Evolutionary conservation across 1,139 yeast species (phyloP).

Genomic region (Arxiozyma heterogenica): DNA sequence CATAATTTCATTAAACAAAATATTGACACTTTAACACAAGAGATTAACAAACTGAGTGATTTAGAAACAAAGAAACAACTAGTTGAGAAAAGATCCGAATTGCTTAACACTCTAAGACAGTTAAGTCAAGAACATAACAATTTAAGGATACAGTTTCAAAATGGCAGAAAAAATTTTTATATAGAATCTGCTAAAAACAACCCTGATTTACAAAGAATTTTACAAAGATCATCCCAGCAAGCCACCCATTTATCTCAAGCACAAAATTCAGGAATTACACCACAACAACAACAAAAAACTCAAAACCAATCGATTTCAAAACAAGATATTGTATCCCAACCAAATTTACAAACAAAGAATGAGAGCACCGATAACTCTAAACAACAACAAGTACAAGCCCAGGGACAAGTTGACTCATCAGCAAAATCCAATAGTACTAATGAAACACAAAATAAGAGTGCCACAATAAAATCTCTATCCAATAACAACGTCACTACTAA

Average conservation of each 20-base stretch:
- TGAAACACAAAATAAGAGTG: conserved; percentile 7
- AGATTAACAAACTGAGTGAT: conserved; percentile 25
- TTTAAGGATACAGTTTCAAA: conserved; percentile 25
- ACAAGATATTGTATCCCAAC: background rate
- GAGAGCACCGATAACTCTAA: background rate
- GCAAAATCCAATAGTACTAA: conserved; percentile 3
- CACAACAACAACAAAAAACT: conserved; percentile 6
- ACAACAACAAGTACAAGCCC: background rate
- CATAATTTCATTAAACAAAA: conserved; percentile 27
- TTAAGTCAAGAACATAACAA: conserved; percentile 21
- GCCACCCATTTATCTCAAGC: conserved; percentile 9
- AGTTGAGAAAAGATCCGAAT: conserved; percentile 25
- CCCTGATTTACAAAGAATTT: conserved; percentile 25
- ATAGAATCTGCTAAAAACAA: conserved; percentile 30
- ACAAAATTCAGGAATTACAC: conserved; percentile 5
- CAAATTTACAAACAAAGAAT: conserved; percentile 4
- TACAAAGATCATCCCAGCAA: conserved; percentile 24
- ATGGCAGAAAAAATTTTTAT: conserved; percentile 27
- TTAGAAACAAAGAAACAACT: conserved; percentile 23
- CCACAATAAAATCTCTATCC: conserved; percentile 19
- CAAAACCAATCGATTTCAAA: conserved; percentile 4
- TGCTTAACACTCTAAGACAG: conserved; percentile 21
- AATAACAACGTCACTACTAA: background rate
- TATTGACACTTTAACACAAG: conserved; percentile 24
- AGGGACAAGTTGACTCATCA: background rate